Evolutionary conservation across 2,329 filamentous ascomycete genomes (phyloP), one percentile per base, ranked within the genome.

Genomic region (Cryphonectria nitschkei): DNA sequence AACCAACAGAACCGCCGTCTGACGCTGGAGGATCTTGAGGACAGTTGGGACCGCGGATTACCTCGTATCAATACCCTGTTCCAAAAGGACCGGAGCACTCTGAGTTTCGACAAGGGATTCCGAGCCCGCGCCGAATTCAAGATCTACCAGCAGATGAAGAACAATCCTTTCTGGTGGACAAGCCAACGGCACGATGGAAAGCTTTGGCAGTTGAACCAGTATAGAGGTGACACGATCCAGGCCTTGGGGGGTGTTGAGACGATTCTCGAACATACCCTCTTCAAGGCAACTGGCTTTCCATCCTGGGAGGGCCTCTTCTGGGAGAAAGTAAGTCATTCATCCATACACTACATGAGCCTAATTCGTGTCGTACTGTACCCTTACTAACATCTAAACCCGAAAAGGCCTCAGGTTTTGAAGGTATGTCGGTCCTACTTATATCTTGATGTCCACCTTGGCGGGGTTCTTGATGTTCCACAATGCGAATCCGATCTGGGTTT

Each of bases 91-190:
- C 89, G 96, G 77, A 98, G 94, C 80, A 99, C 96, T 0, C 87
- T 99, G 74, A 97, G 94, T 78, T 99, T 99, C 78, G 96, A 99
- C 84, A 99, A 99, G 83, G 96, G 96, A 68, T 99, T 98, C 90
- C 92, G 96, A 75, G 91, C 95, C 19, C 89, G 96, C 68, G 94
- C 95, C 14, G 96, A 99, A 80, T 99, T 99, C 86, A 99, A 99
- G 86, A 91, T 96, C 41, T 99, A 98, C 79, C 95, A 98, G 80
- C 86, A 98, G 72, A 98, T 99, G 95, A 98, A 97, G 89, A 97
- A 92, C 82, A 98, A 98, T 79, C 96, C 96, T 0, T 98, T 98
- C 86, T 98, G 95, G 94, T 99, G 96, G 96, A 99, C 96, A 4
- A 97, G 93, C 77, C 95, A 98, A 81, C 88, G 96, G 54, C 97